Percentiles rank a stretch among this genome's conserved stretches.
These are phyloP conservation scores for Leccinum arenicola DNA, from an alignment of 768 basidiomycete genomes.

Conservation along the genomic window DNA sequence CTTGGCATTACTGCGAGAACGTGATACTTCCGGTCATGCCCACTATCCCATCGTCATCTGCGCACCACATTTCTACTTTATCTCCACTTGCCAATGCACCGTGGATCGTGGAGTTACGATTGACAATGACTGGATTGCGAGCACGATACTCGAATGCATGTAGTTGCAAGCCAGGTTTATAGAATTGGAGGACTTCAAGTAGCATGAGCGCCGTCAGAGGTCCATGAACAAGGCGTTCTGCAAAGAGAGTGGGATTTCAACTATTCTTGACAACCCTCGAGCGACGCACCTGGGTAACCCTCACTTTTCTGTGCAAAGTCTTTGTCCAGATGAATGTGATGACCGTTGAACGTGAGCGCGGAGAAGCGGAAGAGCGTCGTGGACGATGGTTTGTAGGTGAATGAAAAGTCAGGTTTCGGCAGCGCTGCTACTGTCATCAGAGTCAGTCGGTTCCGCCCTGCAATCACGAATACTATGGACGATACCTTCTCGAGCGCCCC, in stretches of 20 bases:
- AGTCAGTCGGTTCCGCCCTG: background rate
- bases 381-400: conserved; percentile 62
- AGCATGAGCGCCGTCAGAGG: conserved; percentile 80
- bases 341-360: conserved; percentile 82
- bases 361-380: conserved; percentile 84
- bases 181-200: conserved; percentile 55
- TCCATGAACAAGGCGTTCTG: conserved; percentile 83
- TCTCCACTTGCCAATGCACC: conserved; percentile 41
- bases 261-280: background rate
- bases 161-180: conserved; percentile 47
- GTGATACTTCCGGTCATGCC: conserved; percentile 64
- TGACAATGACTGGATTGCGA: conserved; percentile 59
- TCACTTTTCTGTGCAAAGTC: conserved; percentile 64
- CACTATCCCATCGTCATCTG: conserved; percentile 52
- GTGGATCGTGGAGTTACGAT: conserved; percentile 44
- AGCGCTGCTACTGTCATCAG: conserved; percentile 45
- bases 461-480: background rate
- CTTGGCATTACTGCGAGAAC: conserved; percentile 16
- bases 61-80: conserved; percentile 53
- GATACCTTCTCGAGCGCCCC: conserved; percentile 44
- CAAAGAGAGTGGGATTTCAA: conserved; percentile 1
- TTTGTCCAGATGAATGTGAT: conserved; percentile 80
- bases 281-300: conserved; percentile 61
- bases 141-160: conserved; percentile 67
- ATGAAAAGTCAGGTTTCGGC: conserved; percentile 55